phyloP scores from a whole-genome alignment of 2,329 filamentous ascomycete species.

The Epicoccum nigrum region DNA sequence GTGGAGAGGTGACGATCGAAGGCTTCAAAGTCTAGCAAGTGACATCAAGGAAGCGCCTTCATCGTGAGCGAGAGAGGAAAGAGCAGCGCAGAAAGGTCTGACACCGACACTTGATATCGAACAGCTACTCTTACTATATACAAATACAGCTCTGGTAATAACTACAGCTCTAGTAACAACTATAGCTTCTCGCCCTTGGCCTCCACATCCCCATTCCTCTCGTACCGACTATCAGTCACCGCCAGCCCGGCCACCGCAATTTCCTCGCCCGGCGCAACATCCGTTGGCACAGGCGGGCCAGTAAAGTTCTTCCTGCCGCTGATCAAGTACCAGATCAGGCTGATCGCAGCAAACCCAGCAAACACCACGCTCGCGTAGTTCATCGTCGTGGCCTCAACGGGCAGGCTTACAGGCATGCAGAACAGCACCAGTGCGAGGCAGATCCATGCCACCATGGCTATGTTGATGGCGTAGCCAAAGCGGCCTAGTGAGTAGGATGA shows the following conservation, averaged over 20 bases:
- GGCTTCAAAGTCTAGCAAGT: no score
- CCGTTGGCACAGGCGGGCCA: slow-evolving; percentile 46
- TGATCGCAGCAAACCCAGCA: slow-evolving; percentile 48
- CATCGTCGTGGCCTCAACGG: slow-evolving; percentile 50
- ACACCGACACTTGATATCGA: no score
- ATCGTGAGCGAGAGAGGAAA: no score
- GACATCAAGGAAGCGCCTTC: no score
- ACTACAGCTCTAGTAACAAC: background rate
- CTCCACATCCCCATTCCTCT: slow-evolving; percentile 33
- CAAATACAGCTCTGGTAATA: no score
- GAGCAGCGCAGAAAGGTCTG: no score
- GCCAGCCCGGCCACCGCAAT: slow-evolving; percentile 40
- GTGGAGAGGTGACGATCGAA: no score
- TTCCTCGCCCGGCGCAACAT: slow-evolving; percentile 44
- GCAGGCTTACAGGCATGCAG: slow-evolving; percentile 68
- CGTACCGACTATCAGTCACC: slow-evolving; percentile 36
- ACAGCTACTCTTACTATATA: no score
- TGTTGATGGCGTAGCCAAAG: slow-evolving; percentile 72
- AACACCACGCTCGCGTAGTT: slow-evolving; percentile 53
- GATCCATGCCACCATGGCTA: slow-evolving; percentile 73
- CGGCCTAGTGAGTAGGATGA: slow-evolving; percentile 72
- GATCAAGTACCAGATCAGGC: slow-evolving; percentile 46
- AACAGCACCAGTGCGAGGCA: slow-evolving; percentile 72
- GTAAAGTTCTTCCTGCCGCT: slow-evolving; percentile 47
- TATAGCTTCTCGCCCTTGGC: slow-evolving; percentile 27